phyloP scores from a whole-genome alignment of 2,329 filamentous ascomycete species.

The Neofusicoccum sp. region DNA sequence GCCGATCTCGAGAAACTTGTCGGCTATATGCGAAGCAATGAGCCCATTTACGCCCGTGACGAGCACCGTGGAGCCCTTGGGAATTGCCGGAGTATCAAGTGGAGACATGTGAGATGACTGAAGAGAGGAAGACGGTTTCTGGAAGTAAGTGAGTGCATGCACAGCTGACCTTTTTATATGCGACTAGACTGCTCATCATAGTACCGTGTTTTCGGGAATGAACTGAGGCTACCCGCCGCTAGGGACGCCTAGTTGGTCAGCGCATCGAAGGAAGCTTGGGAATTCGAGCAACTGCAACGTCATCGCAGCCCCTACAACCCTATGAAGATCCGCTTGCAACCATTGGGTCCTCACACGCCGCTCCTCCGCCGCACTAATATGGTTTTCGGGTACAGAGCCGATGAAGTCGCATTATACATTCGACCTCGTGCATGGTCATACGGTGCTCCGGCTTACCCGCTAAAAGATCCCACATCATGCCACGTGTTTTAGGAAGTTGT shows the following conservation, averaged over 20 bases:
- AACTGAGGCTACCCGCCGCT: background rate
- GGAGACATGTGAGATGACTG: background rate
- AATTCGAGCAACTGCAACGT: background rate
- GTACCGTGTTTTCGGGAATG: background rate
- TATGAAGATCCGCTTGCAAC: background rate
- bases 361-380: background rate
- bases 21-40: constrained; percentile 32
- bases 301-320: background rate
- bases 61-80: constrained; percentile 29
- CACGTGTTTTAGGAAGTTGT: background rate
- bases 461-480: background rate
- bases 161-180: background rate
- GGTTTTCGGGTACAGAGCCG: background rate
- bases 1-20: constrained; percentile 31
- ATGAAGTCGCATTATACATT: background rate
- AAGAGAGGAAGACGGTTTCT: background rate
- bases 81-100: constrained; percentile 17
- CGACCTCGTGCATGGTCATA: background rate
- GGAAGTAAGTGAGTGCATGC: background rate
- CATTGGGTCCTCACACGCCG: background rate
- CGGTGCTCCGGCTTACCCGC: background rate
- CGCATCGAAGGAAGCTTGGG: background rate
- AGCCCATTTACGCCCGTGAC: constrained; percentile 38
- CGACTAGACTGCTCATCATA: background rate
- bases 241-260: background rate